phyloP scores from a whole-genome alignment of 2,329 filamentous ascomycete species.

The Talaromyces atroroseus region DNA sequence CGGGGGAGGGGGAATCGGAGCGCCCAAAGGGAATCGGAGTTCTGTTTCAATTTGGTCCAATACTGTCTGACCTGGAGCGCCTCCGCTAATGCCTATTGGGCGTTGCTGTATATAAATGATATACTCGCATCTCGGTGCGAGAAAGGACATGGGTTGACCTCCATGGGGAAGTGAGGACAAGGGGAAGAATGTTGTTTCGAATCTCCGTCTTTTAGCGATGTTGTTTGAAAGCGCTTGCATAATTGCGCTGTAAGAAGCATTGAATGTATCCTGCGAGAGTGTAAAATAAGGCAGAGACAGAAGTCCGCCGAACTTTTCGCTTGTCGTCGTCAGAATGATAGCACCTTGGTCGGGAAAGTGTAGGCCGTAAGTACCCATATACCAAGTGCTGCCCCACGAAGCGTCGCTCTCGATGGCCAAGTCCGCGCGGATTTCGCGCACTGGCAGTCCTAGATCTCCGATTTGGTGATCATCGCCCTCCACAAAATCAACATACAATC shows the following conservation, averaged over 20 bases:
- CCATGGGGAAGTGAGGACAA: conserved; percentile 69
- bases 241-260: conserved; percentile 59
- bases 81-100: conserved; percentile 30
- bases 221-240: conserved; percentile 65
- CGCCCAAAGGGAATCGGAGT: conserved; percentile 54
- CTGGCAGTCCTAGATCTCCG: conserved; percentile 36
- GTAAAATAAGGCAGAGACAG: conserved; percentile 83
- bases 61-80: conserved; percentile 27
- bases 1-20: conserved; percentile 47
- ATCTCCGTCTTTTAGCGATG: conserved; percentile 59
- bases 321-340: conserved; percentile 79
- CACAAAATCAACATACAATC: conserved; percentile 63
- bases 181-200: conserved; percentile 55
- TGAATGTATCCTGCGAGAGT: conserved; percentile 51
- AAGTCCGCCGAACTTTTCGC: conserved; percentile 88
- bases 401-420: conserved; percentile 67
- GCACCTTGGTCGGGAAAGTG: conserved; percentile 80
- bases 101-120: conserved; percentile 72
- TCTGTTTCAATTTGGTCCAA: conserved; percentile 54
- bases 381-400: conserved; percentile 67
- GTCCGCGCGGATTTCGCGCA: conserved; percentile 64
- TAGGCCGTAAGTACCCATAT: conserved; percentile 73
- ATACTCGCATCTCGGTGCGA: conserved; percentile 78
- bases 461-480: conserved; percentile 43
- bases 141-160: conserved; percentile 41